These are phyloP conservation scores for Starmerella tilneyi DNA, from an alignment of 805 yeast genomes.

Conservation along the genomic window DNA sequence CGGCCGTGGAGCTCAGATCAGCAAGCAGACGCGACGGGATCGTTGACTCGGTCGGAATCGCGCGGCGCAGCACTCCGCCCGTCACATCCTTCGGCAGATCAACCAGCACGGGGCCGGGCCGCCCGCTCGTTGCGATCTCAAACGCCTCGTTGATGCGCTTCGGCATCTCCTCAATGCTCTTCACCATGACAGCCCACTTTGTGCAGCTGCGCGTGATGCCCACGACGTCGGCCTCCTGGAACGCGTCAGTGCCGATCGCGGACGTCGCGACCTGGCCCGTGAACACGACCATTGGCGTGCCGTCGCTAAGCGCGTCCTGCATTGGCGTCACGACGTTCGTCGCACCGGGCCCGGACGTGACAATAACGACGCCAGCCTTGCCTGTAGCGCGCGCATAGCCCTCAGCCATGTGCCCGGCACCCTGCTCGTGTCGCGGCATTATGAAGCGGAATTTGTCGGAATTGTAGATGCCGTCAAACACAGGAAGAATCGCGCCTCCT, in stretches of 20 bases:
- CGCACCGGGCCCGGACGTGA: constrained; percentile 99
- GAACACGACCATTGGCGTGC: constrained; percentile 93
- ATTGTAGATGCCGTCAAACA: constrained; percentile 91
- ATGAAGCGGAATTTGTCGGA: constrained; percentile 81
- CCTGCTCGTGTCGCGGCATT: constrained; percentile 95
- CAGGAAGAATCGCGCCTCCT: constrained; percentile 98
- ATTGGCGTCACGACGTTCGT: constrained; percentile 97
- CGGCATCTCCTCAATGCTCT: constrained; percentile 86
- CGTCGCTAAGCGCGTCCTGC: constrained; percentile 96
- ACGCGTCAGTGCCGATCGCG: constrained; percentile 96
- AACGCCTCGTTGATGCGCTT: constrained; percentile 94
- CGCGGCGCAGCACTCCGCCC: constrained; percentile 72
- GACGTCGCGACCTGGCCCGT: constrained; percentile 95
- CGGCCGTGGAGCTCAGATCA: constrained; percentile 57
- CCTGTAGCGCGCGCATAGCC: constrained; percentile 95
- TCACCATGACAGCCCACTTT: constrained; percentile 99
- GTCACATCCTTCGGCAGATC: constrained; percentile 98
- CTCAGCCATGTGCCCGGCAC: constrained; percentile 99
- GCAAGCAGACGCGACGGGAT: constrained; percentile 49
- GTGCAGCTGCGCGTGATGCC: constrained; percentile 97
- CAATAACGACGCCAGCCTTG: constrained; percentile 94
- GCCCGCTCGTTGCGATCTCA: constrained; percentile 88
- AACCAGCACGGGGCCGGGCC: constrained; percentile 97
- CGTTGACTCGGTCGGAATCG: constrained; percentile 84
- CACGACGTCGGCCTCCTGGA: constrained; percentile 97